Evolutionary conservation across 1,139 yeast species (phyloP).

Genomic region (Taphrina wiesneri): DNA sequence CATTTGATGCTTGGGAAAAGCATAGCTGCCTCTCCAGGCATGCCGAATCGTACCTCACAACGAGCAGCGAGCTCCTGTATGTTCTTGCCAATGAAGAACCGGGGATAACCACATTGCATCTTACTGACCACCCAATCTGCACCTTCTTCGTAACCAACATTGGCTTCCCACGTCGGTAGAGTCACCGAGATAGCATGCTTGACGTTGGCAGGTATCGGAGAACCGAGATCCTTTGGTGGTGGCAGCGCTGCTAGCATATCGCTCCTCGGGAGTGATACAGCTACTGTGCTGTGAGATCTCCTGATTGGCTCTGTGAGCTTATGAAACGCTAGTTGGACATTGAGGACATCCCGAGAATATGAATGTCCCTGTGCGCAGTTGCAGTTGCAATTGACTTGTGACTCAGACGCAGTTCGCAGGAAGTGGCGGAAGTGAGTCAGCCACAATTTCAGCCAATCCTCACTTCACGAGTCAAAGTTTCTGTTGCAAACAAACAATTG

Average conservation of each 20-base stretch:
- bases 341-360: too few species aligned
- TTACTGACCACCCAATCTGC: slow-evolving; percentile 75
- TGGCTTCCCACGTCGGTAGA: slow-evolving; percentile 90
- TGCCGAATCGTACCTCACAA: slow-evolving; percentile 61
- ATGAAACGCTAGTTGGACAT: too few species aligned
- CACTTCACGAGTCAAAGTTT: neutral
- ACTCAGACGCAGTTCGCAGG: neutral
- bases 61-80: slow-evolving; percentile 34
- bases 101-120: slow-evolving; percentile 85
- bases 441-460: neutral
- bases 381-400: too few species aligned
- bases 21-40: slow-evolving; percentile 70
- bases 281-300: too few species aligned
- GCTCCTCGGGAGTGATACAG: too few species aligned
- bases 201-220: slow-evolving; percentile 82
- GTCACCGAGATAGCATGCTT: slow-evolving; percentile 93
- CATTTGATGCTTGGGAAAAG: slow-evolving; percentile 74
- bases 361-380: too few species aligned
- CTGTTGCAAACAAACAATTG: too few species aligned
- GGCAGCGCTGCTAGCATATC: neutral
- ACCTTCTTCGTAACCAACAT: slow-evolving; percentile 89
- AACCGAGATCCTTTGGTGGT: slow-evolving; percentile 53
- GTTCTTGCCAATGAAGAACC: slow-evolving; percentile 40
- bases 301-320: too few species aligned
- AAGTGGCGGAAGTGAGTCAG: neutral